Percentiles rank a stretch among this genome's conserved stretches.
These are phyloP conservation scores for Fusarium nisikadoi DNA, from an alignment of 2,329 filamentous ascomycete species.

Conservation along the genomic window DNA sequence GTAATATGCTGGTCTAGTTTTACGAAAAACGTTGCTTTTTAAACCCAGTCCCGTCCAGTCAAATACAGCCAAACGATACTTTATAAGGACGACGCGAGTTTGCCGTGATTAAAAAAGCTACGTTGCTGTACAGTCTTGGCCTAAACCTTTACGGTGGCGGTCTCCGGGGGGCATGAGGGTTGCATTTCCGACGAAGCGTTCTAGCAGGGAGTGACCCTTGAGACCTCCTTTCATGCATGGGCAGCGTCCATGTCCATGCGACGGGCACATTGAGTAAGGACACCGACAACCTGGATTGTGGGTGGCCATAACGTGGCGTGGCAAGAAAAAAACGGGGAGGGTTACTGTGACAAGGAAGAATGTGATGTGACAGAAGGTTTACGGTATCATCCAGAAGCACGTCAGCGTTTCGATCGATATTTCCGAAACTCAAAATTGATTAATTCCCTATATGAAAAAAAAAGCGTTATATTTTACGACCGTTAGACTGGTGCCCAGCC, in stretches of 20 bases:
- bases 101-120: background rate
- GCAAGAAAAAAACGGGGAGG: background rate
- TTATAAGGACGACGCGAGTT: constrained; percentile 25
- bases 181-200: constrained; percentile 10
- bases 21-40: background rate
- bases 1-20: background rate
- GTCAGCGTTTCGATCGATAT: constrained; percentile 18
- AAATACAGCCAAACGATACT: background rate
- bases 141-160: constrained; percentile 19
- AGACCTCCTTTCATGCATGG: constrained; percentile 6
- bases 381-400: constrained; percentile 7
- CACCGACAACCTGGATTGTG: constrained; percentile 17
- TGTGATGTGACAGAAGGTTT: background rate
- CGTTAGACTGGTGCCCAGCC: background rate
- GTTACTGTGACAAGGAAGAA: background rate
- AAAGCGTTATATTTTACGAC: background rate
- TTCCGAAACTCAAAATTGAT: constrained; percentile 22
- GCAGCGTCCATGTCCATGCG: background rate
- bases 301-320: background rate
- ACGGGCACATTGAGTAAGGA: background rate
- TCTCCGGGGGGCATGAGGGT: constrained; percentile 19
- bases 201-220: constrained; percentile 1
- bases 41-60: background rate
- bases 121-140: background rate
- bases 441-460: background rate